A percentile compares a stretch with the other conserved stretches of the same genome.
Evolutionary conservation across 345 rosid genomes (phyloP).

Genomic region (Schrenkiella parvula): DNA sequence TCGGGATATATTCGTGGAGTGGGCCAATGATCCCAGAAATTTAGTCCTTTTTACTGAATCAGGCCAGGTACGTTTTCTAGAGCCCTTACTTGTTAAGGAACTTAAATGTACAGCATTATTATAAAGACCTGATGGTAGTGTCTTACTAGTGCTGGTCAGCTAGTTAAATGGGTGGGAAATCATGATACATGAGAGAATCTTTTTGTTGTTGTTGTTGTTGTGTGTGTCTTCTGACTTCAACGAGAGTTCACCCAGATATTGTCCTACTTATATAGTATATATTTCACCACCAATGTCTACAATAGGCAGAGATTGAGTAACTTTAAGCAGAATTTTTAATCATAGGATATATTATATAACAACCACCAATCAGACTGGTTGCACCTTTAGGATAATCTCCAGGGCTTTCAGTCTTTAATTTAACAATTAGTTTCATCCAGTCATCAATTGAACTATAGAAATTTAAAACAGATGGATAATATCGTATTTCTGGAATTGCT

Average conservation of each 20-base stretch:
- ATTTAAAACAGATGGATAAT: background rate
- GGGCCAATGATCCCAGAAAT: slow-evolving; percentile 87
- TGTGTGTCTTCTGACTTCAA: background rate
- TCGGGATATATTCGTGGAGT: slow-evolving; percentile 92
- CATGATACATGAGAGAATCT: background rate
- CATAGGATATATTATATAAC: background rate
- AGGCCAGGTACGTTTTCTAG: slow-evolving; percentile 66
- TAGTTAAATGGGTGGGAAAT: background rate
- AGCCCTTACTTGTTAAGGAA: background rate
- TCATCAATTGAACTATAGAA: background rate
- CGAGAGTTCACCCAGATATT: background rate
- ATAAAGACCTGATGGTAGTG: background rate
- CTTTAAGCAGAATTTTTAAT: background rate
- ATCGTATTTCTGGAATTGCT: background rate
- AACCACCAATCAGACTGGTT: background rate
- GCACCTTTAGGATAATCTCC: background rate
- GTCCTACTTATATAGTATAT: background rate
- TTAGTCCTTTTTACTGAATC: slow-evolving; percentile 90
- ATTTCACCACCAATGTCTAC: background rate
- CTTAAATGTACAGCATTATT: background rate
- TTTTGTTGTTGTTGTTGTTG: background rate
- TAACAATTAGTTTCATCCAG: background rate
- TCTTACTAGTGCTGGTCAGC: background rate
- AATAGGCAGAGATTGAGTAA: background rate
- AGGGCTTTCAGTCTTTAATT: background rate